Percentiles rank a stretch among this genome's conserved stretches.
Conservation (phyloP, 75 land plant genomes). For the Cupressus sempervirens region DNA sequence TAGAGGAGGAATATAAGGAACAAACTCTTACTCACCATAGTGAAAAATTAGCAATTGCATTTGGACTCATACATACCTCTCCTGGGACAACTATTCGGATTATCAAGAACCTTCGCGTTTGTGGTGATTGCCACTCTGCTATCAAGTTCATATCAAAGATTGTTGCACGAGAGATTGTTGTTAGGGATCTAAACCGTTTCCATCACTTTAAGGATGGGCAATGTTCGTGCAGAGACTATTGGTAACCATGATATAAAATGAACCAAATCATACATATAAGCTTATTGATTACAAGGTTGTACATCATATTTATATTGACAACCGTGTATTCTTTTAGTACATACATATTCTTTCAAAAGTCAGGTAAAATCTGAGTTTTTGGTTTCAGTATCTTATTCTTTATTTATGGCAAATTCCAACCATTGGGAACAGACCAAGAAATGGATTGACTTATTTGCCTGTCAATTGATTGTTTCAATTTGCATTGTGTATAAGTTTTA, state of each 20-base stretch:
- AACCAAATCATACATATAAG: neutral
- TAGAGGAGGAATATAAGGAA: conserved; percentile 11
- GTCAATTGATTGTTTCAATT: neutral
- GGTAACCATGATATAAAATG: neutral
- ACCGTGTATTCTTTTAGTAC: neutral
- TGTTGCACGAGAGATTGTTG: conserved; percentile 11
- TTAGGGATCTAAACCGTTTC: conserved; percentile 8
- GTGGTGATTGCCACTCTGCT: conserved; percentile 19
- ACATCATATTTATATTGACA: neutral
- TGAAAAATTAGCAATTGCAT: conserved; percentile 17
- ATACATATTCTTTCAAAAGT: neutral
- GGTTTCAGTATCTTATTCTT: neutral
- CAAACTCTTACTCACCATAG: conserved; percentile 3
- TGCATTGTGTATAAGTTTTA: neutral
- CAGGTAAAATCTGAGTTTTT: neutral
- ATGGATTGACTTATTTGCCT: neutral
- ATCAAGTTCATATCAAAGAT: conserved; percentile 8
- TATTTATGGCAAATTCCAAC: neutral
- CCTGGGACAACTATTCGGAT: conserved; percentile 15
- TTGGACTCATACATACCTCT: conserved; percentile 11
- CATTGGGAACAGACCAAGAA: neutral
- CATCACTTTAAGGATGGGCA: conserved; percentile 14
- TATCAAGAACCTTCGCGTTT: conserved; percentile 19
- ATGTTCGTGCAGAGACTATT: conserved; percentile 12
- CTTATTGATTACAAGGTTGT: neutral